Conservation (phyloP, 495 filamentous ascomycete species). For the Annulohypoxylon maeteangense region DNA sequence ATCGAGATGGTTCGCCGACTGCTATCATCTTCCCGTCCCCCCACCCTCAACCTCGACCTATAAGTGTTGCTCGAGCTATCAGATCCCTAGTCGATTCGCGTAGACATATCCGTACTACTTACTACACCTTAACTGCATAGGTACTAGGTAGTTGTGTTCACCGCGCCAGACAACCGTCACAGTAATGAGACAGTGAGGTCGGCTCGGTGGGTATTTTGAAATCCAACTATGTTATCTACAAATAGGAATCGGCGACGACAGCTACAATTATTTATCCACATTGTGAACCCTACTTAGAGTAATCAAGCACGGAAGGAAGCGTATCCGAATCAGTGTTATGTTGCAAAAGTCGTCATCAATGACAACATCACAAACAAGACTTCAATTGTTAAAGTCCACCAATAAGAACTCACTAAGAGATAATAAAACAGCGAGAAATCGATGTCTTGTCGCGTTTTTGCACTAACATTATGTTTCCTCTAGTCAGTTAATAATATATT, state of each 20-base stretch:
- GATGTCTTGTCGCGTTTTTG: background rate
- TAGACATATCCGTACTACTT: background rate
- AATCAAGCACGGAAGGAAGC: background rate
- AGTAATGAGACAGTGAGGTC: background rate
- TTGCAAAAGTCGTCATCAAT: slow-evolving; percentile 21
- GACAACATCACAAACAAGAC: slow-evolving; percentile 20
- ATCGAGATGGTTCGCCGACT: slow-evolving; percentile 22
- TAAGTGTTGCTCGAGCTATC: background rate
- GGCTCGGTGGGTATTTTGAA: background rate
- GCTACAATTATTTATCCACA: background rate
- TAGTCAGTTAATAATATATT: background rate
- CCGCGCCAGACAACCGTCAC: background rate
- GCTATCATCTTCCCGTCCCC: background rate
- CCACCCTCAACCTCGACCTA: background rate
- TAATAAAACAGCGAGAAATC: background rate
- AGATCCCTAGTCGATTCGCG: background rate
- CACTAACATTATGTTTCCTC: background rate
- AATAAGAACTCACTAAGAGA: background rate
- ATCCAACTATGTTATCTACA: background rate
- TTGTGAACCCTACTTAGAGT: background rate
- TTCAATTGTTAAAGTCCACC: background rate
- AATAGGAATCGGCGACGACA: background rate
- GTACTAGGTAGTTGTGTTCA: background rate
- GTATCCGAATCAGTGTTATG: background rate
- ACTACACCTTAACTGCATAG: background rate